These are phyloP conservation scores for Jatropha multifida DNA, from an alignment of 441 rosid species.

Conservation along the genomic window DNA sequence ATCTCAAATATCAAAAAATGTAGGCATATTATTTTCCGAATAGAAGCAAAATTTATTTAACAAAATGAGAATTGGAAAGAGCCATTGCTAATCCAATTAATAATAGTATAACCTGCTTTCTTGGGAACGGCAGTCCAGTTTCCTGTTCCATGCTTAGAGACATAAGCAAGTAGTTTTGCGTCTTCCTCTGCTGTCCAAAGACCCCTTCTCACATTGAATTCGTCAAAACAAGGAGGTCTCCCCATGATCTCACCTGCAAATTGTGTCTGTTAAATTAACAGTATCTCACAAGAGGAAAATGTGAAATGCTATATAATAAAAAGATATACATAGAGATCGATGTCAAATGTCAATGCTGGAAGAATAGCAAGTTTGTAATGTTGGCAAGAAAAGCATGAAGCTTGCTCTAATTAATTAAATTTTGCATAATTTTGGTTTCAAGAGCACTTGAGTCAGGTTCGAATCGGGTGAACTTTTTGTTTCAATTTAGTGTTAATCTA, in stretches of 20 bases:
- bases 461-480: constrained; percentile 41
- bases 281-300: constrained; percentile 11
- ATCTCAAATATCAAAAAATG: too few relatives aligned
- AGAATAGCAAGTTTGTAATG: constrained; percentile 16
- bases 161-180: constrained; percentile 78
- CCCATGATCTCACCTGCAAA: constrained; percentile 44
- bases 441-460: constrained; percentile 42
- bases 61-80: not conserved
- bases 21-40: too few relatives aligned
- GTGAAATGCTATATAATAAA: not conserved
- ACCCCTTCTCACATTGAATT: constrained; percentile 75
- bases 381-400: constrained; percentile 45
- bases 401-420: constrained; percentile 27
- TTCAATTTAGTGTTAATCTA: constrained; percentile 31
- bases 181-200: constrained; percentile 98
- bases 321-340: not conserved
- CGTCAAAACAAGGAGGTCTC: constrained; percentile 81
- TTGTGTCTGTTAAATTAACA: not conserved
- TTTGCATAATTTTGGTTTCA: constrained; percentile 30
- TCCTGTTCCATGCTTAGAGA: constrained; percentile 84
- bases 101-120: constrained; percentile 56
- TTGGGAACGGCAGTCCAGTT: constrained; percentile 89
- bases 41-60: too few relatives aligned
- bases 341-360: not conserved
- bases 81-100: not conserved